These are phyloP conservation scores for Russula griseocarnosa DNA, from an alignment of 768 basidiomycete genomes.

Conservation along the genomic window DNA sequence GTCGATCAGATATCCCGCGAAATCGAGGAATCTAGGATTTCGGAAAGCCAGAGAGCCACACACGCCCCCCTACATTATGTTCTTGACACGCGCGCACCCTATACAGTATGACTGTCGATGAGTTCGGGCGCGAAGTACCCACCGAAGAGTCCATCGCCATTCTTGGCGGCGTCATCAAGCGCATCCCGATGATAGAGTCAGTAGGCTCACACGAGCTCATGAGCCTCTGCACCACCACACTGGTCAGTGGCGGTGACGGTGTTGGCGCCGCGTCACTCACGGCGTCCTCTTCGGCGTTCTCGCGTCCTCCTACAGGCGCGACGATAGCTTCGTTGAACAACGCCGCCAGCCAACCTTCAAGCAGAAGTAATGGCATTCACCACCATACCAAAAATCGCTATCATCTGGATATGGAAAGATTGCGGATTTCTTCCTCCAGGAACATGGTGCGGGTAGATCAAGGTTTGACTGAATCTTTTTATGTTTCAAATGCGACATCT, in stretches of 20 bases:
- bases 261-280: background rate
- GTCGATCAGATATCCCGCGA: slow-evolving; percentile 51
- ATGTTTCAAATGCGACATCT: background rate
- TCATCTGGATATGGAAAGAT: background rate
- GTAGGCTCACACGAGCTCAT: slow-evolving; percentile 60
- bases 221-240: slow-evolving; percentile 29
- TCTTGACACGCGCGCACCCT: slow-evolving; percentile 29
- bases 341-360: slow-evolving; percentile 20
- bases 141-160: slow-evolving; percentile 53
- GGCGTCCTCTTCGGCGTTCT: slow-evolving; percentile 15
- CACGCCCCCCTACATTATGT: slow-evolving; percentile 24
- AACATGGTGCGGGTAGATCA: background rate
- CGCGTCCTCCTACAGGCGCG: slow-evolving; percentile 24
- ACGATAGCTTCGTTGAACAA: slow-evolving; percentile 11
- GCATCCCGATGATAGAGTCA: slow-evolving; percentile 80
- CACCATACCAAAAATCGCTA: background rate
- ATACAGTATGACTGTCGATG: slow-evolving; percentile 44
- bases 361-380: slow-evolving; percentile 24
- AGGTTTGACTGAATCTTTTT: background rate
- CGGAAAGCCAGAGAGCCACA: slow-evolving; percentile 30
- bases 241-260: slow-evolving; percentile 1
- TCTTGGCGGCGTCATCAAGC: slow-evolving; percentile 58
- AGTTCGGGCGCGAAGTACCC: slow-evolving; percentile 36
- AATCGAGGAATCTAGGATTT: slow-evolving; percentile 46
- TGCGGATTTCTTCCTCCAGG: background rate